These are phyloP conservation scores for Ocimum tenuiflorum DNA, from an alignment of 257 asterid genomes.

Conservation along the genomic window DNA sequence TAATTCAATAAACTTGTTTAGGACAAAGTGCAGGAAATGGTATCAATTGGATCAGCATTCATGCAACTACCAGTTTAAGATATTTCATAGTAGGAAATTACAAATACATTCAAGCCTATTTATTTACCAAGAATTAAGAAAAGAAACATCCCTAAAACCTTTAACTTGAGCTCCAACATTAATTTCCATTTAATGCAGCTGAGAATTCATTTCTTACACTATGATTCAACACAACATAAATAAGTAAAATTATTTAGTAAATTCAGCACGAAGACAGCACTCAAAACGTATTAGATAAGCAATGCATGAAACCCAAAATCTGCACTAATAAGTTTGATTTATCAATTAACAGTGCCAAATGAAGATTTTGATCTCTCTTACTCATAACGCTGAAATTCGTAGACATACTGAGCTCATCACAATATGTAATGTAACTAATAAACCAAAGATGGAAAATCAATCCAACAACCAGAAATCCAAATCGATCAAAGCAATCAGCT, in stretches of 20 bases:
- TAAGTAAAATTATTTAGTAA: not conserved
- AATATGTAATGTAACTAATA: conserved; percentile 3
- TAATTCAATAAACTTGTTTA: not conserved
- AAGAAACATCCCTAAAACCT: not conserved
- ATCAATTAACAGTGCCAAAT: not conserved
- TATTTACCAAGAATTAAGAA: not conserved
- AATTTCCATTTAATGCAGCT: conserved; percentile 1
- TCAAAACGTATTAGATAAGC: too few relatives aligned
- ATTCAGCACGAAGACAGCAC: too few relatives aligned
- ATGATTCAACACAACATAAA: not conserved
- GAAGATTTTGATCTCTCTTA: not conserved
- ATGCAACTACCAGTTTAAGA: conserved; percentile 2
- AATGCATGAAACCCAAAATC: not conserved
- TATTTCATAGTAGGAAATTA: not conserved
- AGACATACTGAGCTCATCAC: too few relatives aligned
- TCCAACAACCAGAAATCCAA: conserved; percentile 7
- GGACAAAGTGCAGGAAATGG: not conserved
- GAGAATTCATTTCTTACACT: not conserved
- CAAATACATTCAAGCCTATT: too few relatives aligned
- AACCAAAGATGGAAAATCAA: not conserved
- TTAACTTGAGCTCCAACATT: not conserved
- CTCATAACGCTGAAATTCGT: too few relatives aligned
- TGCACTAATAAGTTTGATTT: not conserved
- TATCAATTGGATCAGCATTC: not conserved
- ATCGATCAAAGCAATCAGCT: not conserved